These are phyloP conservation scores for Pichia sp. DNA, from an alignment of 1,139 yeast species.

Conservation along the genomic window DNA sequence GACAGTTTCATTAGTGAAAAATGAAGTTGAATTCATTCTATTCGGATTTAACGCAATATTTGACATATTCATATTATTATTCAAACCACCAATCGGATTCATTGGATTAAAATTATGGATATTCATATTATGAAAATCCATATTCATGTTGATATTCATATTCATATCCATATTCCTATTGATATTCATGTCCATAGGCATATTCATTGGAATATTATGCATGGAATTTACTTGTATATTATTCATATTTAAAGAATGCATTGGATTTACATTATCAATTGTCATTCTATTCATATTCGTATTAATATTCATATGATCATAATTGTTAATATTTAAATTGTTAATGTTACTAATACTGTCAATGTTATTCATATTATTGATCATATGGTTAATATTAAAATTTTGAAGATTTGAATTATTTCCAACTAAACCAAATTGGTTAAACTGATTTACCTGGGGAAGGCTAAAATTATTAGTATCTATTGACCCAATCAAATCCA, in stretches of 20 bases:
- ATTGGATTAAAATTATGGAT: background rate
- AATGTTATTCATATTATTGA: conserved; percentile 5
- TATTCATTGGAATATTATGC: background rate
- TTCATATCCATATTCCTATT: background rate
- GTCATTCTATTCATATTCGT: too few species aligned
- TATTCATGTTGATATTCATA: background rate
- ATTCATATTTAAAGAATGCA: conserved; percentile 1
- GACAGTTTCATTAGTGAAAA: background rate
- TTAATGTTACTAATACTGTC: conserved; percentile 1
- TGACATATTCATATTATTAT: background rate
- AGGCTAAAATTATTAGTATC: background rate
- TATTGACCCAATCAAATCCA: conserved; percentile 4
- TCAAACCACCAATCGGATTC: background rate
- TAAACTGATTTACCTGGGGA: conserved; percentile 1
- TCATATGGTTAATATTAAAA: background rate
- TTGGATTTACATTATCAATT: background rate
- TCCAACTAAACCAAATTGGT: background rate
- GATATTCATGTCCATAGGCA: background rate
- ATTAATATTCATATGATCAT: too few species aligned
- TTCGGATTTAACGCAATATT: background rate
- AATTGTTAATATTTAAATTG: too few species aligned
- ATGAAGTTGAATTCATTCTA: background rate
- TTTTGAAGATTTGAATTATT: conserved; percentile 2
- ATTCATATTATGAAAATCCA: background rate
- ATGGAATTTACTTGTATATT: background rate